Conservation (phyloP, 345 rosid genomes). For the Citrus glauca region DNA sequence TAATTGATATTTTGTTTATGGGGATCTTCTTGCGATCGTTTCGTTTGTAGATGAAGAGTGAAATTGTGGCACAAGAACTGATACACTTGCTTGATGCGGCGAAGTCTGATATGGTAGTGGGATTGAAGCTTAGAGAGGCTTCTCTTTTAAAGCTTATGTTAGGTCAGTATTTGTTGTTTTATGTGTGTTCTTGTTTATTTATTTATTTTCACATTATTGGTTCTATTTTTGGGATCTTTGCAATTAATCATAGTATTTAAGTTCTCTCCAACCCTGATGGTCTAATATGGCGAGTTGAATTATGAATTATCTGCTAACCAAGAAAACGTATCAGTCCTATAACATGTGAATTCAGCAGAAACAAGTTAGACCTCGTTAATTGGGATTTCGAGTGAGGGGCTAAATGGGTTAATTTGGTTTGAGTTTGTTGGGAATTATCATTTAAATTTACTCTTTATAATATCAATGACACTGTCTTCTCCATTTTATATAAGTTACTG, state of each 20-base stretch:
- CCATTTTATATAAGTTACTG: neutral
- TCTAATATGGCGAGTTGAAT: neutral
- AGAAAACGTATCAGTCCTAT: neutral
- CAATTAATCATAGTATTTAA: neutral
- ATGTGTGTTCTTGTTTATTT: neutral
- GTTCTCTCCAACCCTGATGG: neutral
- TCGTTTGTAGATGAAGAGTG: conserved; percentile 37
- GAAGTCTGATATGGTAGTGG: conserved; percentile 53
- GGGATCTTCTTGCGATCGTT: neutral
- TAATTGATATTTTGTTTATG: neutral
- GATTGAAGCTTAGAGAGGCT: conserved; percentile 53
- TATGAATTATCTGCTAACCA: neutral
- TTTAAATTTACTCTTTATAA: neutral
- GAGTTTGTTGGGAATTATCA: neutral
- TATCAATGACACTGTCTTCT: neutral
- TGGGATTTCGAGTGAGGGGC: neutral
- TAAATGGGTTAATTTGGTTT: neutral
- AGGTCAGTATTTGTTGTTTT: conserved; percentile 31
- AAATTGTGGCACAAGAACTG: conserved; percentile 44
- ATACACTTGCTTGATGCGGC: conserved; percentile 34
- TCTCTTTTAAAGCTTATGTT: conserved; percentile 46
- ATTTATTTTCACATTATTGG: neutral
- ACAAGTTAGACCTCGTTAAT: neutral
- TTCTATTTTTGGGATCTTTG: neutral
- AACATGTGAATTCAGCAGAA: neutral